phyloP scores from a whole-genome alignment of 2,329 filamentous ascomycete species.

The Ophiostoma australiae region DNA sequence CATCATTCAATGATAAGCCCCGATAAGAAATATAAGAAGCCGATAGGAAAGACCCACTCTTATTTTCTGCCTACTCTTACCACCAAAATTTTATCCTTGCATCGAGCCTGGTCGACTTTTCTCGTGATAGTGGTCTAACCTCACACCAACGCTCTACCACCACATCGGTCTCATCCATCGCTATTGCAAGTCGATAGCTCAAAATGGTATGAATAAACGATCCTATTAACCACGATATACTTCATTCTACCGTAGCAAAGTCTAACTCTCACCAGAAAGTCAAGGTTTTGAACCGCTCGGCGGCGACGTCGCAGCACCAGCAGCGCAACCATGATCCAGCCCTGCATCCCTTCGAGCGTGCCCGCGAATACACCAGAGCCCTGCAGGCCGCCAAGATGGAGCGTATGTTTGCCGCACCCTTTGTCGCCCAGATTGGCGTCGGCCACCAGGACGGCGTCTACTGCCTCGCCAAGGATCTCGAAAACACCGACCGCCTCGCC shows the following conservation, averaged over 20 bases:
- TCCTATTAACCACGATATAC: background rate
- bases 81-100: slow-evolving; percentile 3
- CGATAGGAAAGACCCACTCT: background rate
- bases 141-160: background rate
- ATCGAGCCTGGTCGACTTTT: background rate
- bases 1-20: background rate
- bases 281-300: slow-evolving; percentile 27
- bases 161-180: background rate
- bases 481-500: slow-evolving; percentile 67
- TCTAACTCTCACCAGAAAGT: slow-evolving; percentile 25
- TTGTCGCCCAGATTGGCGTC: slow-evolving; percentile 77
- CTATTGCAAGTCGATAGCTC: background rate
- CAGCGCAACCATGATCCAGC: slow-evolving; percentile 56
- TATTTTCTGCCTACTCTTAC: slow-evolving; percentile 6
- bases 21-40: background rate
- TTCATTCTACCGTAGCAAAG: background rate
- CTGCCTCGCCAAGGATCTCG: slow-evolving; percentile 73
- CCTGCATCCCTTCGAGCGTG: slow-evolving; percentile 84
- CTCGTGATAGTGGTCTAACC: background rate
- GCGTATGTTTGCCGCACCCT: slow-evolving; percentile 69
- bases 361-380: slow-evolving; percentile 71
- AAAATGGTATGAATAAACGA: background rate
- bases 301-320: slow-evolving; percentile 27
- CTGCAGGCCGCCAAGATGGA: slow-evolving; percentile 83
- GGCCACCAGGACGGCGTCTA: slow-evolving; percentile 93